A percentile compares a stretch with the other conserved stretches of the same genome.
phyloP scores from a whole-genome alignment of 192 early-diverging fungal genomes.

The Entomortierella lignicola region DNA sequence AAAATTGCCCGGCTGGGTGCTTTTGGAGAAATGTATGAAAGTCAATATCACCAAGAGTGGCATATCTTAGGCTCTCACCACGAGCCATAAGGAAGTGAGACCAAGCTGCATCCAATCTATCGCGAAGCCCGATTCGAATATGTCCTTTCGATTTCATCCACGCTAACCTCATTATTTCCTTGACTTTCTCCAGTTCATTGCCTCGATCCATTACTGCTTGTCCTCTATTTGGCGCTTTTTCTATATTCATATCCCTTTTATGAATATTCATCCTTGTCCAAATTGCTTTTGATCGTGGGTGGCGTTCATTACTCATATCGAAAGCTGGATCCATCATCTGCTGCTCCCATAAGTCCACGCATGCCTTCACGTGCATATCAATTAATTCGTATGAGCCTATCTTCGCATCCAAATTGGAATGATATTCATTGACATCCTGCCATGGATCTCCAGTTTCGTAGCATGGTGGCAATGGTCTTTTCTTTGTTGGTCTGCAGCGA shows the following conservation, averaged over 20 bases:
- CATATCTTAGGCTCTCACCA: background rate
- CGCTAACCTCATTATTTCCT: background rate
- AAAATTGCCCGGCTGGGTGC: background rate
- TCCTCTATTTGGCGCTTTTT: background rate
- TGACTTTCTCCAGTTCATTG: background rate
- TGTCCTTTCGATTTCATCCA: background rate
- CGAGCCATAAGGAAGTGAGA: constrained; percentile 6
- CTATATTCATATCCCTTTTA: background rate
- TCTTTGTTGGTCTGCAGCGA: background rate
- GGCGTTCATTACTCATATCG: constrained; percentile 2
- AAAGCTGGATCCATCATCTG: background rate
- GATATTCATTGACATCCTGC: background rate
- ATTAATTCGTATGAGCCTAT: background rate
- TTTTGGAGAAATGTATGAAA: background rate
- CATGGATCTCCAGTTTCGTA: background rate
- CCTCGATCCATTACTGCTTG: background rate
- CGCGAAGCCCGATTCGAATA: constrained; percentile 1
- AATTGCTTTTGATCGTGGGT: background rate
- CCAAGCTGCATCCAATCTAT: constrained; percentile 3
- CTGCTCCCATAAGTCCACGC: background rate
- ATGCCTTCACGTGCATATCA: background rate
- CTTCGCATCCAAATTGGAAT: background rate
- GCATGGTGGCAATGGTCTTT: background rate
- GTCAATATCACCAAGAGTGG: background rate
- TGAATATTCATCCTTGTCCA: background rate